Evolutionary conservation across 441 rosid species (phyloP), one percentile per base, ranked within the genome.

Genomic region (Iberis amara): DNA sequence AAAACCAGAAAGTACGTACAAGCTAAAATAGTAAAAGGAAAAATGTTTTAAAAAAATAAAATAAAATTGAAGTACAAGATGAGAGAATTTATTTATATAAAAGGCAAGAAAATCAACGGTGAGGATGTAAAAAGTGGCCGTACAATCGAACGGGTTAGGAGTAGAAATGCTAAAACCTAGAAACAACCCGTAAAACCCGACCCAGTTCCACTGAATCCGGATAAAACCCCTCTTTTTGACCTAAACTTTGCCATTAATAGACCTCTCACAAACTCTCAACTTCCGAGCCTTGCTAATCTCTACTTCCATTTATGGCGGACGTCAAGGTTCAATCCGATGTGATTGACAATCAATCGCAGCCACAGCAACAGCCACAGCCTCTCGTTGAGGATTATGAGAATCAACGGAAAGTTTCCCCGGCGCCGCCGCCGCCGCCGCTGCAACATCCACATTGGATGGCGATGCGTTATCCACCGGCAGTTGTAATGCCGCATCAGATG

Each of bases 401-500:
- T 48, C 73, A 70, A 15, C 52, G 57, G 68, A 66, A 35, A 24
- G 58, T 31, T 36, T 45, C 49, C 11, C 49, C 31, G 2, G 72
- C 59, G 21, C 70, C 56, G 12, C 79, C 7, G 8, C 7, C 10
- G 35, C 62, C 36, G 6, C 80, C 11, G 38, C 5, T 1, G 5
- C 38, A 33, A 9, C 38, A n/a, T 15, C n/a, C 11, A 55, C 7
- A 68, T 24, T 79, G 94, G 97, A 57, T 81, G 76, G 61, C 84
- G 67, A 71, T 83, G 88, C 77, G 76, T 68, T 90, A 79, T 44
- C 86, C 94, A 10, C 76, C 85, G 11, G 71, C 92, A 36, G 78
- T 81, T 84, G 74, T 81, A 74, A 78, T 87, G 94, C 87, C 80
- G 57, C 96, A 68, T 36, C 97, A 84, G 41, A 78, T 82, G 86